Evolutionary conservation across 306 rosid genomes (phyloP).

Genomic region (Dalbergia cultrata): DNA sequence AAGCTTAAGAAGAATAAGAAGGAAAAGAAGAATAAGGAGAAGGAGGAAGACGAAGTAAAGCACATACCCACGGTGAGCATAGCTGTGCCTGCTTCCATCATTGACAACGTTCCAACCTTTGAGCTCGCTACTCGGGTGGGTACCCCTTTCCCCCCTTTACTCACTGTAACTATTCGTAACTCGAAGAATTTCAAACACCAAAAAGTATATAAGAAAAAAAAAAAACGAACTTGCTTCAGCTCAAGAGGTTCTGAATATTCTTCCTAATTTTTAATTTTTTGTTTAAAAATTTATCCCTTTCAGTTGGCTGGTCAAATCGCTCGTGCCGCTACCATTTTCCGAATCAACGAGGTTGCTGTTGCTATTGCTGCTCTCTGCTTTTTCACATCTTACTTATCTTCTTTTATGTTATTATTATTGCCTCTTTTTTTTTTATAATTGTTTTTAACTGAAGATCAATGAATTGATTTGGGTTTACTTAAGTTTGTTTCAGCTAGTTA

Average conservation of each 20-base stretch:
- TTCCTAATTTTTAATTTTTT: neutral
- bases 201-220: neutral
- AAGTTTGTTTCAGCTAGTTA: neutral
- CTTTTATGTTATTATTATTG: neutral
- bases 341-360: conserved; percentile 79
- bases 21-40: conserved; percentile 35
- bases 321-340: conserved; percentile 96
- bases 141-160: neutral
- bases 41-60: neutral
- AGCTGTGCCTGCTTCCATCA: conserved; percentile 92
- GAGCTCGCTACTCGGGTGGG: conserved; percentile 91
- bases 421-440: neutral
- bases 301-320: conserved; percentile 98
- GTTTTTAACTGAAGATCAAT: too few species aligned
- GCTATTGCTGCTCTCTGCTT: conserved; percentile 16
- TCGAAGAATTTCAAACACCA: too few species aligned
- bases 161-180: neutral
- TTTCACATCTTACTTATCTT: neutral
- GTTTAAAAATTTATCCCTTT: conserved; percentile 4
- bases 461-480: neutral
- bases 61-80: conserved; percentile 72
- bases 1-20: conserved; percentile 56
- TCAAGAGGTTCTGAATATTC: conserved; percentile 4
- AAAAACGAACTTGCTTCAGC: neutral
- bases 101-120: conserved; percentile 83